Evolutionary conservation across 2,329 filamentous ascomycete species (phyloP), one percentile per base, ranked within the genome.

Genomic region (Epichloe festucae): DNA sequence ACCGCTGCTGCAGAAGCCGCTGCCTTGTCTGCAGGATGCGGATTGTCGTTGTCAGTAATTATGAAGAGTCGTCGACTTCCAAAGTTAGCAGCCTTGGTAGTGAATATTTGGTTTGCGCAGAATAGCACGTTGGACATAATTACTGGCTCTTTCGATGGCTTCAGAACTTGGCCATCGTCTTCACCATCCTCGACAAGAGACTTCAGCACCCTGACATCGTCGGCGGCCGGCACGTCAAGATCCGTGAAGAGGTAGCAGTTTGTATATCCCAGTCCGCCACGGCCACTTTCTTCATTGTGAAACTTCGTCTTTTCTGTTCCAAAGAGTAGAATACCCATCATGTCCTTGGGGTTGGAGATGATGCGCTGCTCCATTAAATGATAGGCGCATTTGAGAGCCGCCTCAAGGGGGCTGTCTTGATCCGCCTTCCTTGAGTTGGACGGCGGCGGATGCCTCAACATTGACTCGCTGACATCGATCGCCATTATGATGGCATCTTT

Each of bases 401-500:
- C 90, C 49, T 84, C 77, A 1, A 89, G 76, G 4, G 82, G 82
- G 44, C 86, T 90, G 61, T 91, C 87, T 52, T 75, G 81, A 57
- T 87, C 85, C 43, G 82, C 79, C 65, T 89, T 91, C 69, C 87
- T 95, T 48, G 82, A 78, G 54, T 79, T 75, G 6, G 76, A 76
- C 3, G 75, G 70, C 3, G 81, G 77, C 21, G 87, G 87, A 42
- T 72, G 72, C 58, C 73, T 72, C 56, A 97, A 73, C 91, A 97
- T 98, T 0, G 89, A 89, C 39, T 81, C 70, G 73, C 87, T 96
- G 63, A 97, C 77, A 61, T 97, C 86, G 61, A 98, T 95, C 14
- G 89, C 91, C 65, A 98, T 91, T 23, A 98, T 76, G n/a, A 97
- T 79, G n/a, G 93, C 93, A 81, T 98, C 93, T 71, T 95, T 96